Percentiles rank a stretch among this genome's conserved stretches.
Evolutionary conservation across 352 stramenopile genomes (phyloP).

Genomic region (Pythium folliculosum): DNA sequence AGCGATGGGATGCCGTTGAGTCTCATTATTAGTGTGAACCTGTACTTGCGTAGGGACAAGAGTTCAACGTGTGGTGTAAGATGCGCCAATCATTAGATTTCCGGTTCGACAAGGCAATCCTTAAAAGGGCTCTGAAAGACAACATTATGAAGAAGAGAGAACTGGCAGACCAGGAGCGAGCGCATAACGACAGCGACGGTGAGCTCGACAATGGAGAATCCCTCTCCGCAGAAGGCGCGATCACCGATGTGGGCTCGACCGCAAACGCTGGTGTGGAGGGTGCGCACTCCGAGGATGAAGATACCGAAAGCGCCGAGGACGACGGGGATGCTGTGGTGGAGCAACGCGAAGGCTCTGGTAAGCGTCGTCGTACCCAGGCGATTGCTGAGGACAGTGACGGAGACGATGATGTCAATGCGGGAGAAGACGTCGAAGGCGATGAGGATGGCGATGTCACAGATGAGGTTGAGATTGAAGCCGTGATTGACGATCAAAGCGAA

Average conservation of each 20-base stretch:
- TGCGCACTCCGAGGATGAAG: slow-evolving; percentile 14
- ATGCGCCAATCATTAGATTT: slow-evolving; percentile 56
- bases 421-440: slow-evolving; percentile 14
- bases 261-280: slow-evolving; percentile 27
- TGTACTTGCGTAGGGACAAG: slow-evolving; percentile 25
- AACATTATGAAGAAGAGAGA: slow-evolving; percentile 11
- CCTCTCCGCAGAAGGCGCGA: not conserved
- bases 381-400: slow-evolving; percentile 6
- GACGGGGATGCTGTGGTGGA: slow-evolving; percentile 6
- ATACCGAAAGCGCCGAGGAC: slow-evolving; percentile 22
- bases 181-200: not conserved
- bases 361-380: slow-evolving; percentile 1
- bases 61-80: slow-evolving; percentile 57
- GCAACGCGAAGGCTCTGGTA: not conserved
- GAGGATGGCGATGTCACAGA: slow-evolving; percentile 16
- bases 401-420: slow-evolving; percentile 7
- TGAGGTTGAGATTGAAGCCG: not conserved
- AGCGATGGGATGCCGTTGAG: not conserved
- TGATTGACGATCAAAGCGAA: slow-evolving; percentile 4
- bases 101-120: slow-evolving; percentile 44
- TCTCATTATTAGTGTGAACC: not conserved
- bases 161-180: not conserved
- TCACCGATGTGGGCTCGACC: slow-evolving; percentile 2
- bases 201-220: slow-evolving; percentile 30
- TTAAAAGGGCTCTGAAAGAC: slow-evolving; percentile 26